Evolutionary conservation across 2,329 filamentous ascomycete species (phyloP).

Genomic region (Cordyceps tenuipes): DNA sequence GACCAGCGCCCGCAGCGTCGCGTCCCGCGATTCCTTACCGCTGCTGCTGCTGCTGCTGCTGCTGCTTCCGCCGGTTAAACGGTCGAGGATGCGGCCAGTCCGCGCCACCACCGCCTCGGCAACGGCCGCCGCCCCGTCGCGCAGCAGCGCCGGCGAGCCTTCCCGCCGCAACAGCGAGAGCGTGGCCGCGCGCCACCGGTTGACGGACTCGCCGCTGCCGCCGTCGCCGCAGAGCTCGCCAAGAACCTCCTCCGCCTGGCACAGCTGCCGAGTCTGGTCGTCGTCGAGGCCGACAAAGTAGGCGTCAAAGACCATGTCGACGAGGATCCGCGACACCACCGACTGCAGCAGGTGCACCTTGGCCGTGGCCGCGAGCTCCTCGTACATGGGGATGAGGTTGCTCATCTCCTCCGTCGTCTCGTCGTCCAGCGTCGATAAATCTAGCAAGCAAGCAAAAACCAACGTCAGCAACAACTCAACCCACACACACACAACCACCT

Average conservation of each 20-base stretch:
- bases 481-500: background rate
- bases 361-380: conserved; percentile 41
- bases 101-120: conserved; percentile 36
- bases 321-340: conserved; percentile 49
- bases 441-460: conserved; percentile 22
- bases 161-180: conserved; percentile 51
- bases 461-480: conserved; percentile 2
- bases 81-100: conserved; percentile 41
- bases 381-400: conserved; percentile 49
- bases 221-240: conserved; percentile 32
- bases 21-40: conserved; percentile 35
- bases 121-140: conserved; percentile 34
- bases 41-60: background rate
- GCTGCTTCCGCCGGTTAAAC: conserved; percentile 32
- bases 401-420: conserved; percentile 34
- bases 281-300: conserved; percentile 56
- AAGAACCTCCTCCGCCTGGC: conserved; percentile 40
- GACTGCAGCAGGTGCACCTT: conserved; percentile 58
- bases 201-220: conserved; percentile 37
- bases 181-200: conserved; percentile 60
- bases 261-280: conserved; percentile 43
- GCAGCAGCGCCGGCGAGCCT: conserved; percentile 36
- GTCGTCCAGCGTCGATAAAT: conserved; percentile 34
- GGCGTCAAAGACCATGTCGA: conserved; percentile 51
- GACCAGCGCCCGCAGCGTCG: conserved; percentile 45